Evolutionary conservation across 495 filamentous ascomycete genomes (phyloP).

Genomic region (Parmelia sp.): DNA sequence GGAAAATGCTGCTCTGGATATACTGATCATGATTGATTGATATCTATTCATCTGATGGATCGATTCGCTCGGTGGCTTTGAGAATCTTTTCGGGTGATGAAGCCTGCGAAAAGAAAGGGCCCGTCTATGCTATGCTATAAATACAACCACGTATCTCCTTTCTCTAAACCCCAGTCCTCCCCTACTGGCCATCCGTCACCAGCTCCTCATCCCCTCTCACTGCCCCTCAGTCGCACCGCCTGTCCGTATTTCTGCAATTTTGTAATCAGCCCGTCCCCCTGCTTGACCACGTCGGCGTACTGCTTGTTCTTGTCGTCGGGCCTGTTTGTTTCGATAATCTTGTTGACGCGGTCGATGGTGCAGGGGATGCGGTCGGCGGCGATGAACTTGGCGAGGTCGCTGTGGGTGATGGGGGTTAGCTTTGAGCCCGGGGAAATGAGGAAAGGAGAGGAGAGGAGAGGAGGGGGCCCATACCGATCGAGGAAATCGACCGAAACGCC

Average conservation of each 20-base stretch:
- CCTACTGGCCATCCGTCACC: not conserved
- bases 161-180: not conserved
- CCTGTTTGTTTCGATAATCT: slow-evolving; percentile 94
- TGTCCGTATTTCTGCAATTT: slow-evolving; percentile 99
- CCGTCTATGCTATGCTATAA: slow-evolving; percentile 11
- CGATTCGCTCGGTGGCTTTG: not conserved
- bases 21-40: too few relatives aligned
- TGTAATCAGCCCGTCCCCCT: slow-evolving; percentile 93
- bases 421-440: too few relatives aligned
- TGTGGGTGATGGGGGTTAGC: slow-evolving; percentile 27
- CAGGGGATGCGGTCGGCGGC: slow-evolving; percentile 88
- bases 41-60: not conserved
- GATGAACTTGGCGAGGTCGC: slow-evolving; percentile 95
- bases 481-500: slow-evolving; percentile 93
- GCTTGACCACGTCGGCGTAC: slow-evolving; percentile 93
- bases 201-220: slow-evolving; percentile 61
- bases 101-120: not conserved
- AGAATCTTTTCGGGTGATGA: not conserved
- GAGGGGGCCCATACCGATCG: slow-evolving; percentile 60
- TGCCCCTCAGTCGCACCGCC: slow-evolving; percentile 86
- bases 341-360: slow-evolving; percentile 95
- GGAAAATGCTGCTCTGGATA: too few relatives aligned
- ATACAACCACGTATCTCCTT: not conserved
- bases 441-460: too few relatives aligned
- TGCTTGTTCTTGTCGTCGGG: slow-evolving; percentile 99